Evolutionary conservation across 768 basidiomycete genomes (phyloP), one percentile per base, ranked within the genome.

Genomic region (Leccinum pellstonianum): DNA sequence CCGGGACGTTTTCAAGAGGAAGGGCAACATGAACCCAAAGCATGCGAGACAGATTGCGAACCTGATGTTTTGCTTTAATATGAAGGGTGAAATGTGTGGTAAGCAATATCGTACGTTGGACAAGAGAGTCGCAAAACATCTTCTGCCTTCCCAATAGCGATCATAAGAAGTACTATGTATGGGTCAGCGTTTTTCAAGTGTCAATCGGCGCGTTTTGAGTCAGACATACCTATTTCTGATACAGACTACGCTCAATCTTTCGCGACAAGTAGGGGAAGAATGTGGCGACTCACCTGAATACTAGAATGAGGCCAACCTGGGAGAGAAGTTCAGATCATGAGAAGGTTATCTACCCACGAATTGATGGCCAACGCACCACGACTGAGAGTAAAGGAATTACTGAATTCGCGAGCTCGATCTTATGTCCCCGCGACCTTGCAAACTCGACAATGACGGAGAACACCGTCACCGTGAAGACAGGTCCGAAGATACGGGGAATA

Each of bases 331-430:
- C 58, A 59, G 33, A 54, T 43, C 43, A 35, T 23, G 31, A 27
- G 21, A 56, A 49, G 17, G 4, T n/a, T 12, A 27, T 56, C 25
- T 41, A 21, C 8, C 8, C 14, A 23, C 12, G 37, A 46, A 53
- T 15, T 14, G 19, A 51, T 27, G 17, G 7, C 10, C 23, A n/a
- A 77, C 90, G 73, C 69, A 92, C 94, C 64, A 96, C 95, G 12
- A 97, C 91, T 11, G 92, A 91, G 33, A 96, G 81, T 54, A 97
- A 75, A 1, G 95, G 95, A 2, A 95, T 85, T 57, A 96, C 88
- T 25, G 91, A 87, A 73, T 93, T 95, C 19, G 91, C 85, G 65
- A 93, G 77, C 25, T 81, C 79, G 49, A 95, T 72, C 29, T 78
- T 73, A 56, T 84, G 80, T 0, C 88, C 92, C 61, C 74, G 77